Base-by-base conservation (phyloP, 108 stramenopile genomes). In the Stephanodiscus minutulus region DNA sequence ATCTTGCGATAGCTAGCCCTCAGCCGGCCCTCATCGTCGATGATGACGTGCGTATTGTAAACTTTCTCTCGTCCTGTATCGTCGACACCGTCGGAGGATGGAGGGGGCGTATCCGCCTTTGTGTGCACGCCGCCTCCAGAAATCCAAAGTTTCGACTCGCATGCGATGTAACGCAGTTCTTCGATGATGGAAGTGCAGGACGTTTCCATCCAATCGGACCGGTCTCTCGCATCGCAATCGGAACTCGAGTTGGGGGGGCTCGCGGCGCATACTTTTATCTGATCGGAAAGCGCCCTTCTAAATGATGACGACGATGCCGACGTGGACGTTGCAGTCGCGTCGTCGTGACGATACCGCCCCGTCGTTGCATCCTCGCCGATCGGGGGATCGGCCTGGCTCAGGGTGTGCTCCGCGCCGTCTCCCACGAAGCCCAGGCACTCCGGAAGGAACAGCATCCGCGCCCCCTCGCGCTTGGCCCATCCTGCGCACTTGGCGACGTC, bases 21-120 rank as follows among this genome's bases (percentile, higher is more conserved):
- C 0, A 98, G 39, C 3, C 67, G 35, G 1, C 98, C 98, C 2
- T 70, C 36, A 22, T 73, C 62, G 70, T 96, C 86, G 29, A 99
- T 66, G 27, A 99, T 89, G n/a, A 98, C 72, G 53, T 99, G 98
- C 4, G 97, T 93, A 69, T 99, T 99, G 87, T 92, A 91, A 13
- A 98, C 87, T 39, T 93, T 82, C 24, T 53, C 20, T 39, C 4
- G 13, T 1, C 73, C 28, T 35, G 37, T 33, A 0, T 73, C 68
- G n/a, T 63, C 61, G 11, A 61, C 58, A 25, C 21, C 48, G 44
- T 70, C 62, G 39, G 58, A 25, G 0, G 64, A 66, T 24, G 88
- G 81, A 21, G 80, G 82, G 15, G 75, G 47, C 48, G 46, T 25
- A 5, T 57, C 52, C 11, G 46, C 83, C 13, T 46, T 47, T 7